These are phyloP conservation scores for Sesbania bispinosa DNA, from an alignment of 306 rosid genomes.

Conservation along the genomic window DNA sequence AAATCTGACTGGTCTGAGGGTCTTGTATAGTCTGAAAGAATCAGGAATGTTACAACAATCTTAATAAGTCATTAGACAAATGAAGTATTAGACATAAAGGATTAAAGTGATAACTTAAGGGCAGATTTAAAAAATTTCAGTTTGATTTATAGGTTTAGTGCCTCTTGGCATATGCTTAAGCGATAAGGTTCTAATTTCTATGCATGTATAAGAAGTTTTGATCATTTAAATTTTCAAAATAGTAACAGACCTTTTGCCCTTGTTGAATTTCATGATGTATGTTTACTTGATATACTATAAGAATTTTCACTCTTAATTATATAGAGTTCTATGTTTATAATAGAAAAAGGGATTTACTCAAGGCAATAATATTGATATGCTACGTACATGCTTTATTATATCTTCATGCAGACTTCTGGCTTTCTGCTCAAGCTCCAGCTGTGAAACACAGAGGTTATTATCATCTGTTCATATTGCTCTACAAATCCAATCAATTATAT, in stretches of 20 bases:
- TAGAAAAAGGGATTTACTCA: constrained; percentile 19
- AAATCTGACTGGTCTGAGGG: background rate
- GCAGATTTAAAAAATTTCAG: constrained; percentile 11
- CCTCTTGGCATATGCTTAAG: constrained; percentile 2
- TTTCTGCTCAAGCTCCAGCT: constrained; percentile 77
- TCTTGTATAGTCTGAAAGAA: background rate
- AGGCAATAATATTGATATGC: constrained; percentile 6
- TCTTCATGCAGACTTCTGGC: constrained; percentile 68
- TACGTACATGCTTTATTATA: constrained; percentile 63
- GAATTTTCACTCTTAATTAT: background rate
- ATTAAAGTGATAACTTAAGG: constrained; percentile 14
- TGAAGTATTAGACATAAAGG: background rate
- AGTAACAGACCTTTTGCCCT: background rate
- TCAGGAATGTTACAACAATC: background rate
- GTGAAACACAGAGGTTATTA: constrained; percentile 31
- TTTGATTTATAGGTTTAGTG: background rate
- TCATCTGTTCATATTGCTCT: constrained; percentile 5
- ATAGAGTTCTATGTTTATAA: background rate
- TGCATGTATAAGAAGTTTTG: background rate
- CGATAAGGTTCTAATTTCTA: background rate
- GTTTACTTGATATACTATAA: background rate
- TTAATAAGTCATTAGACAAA: constrained; percentile 6
- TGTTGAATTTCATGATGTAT: constrained; percentile 14
- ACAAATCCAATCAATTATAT: constrained; percentile 15
- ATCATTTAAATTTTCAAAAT: constrained; percentile 4